Conservation (phyloP, 805 yeast species). For the Teunomyces aglyptinius region DNA sequence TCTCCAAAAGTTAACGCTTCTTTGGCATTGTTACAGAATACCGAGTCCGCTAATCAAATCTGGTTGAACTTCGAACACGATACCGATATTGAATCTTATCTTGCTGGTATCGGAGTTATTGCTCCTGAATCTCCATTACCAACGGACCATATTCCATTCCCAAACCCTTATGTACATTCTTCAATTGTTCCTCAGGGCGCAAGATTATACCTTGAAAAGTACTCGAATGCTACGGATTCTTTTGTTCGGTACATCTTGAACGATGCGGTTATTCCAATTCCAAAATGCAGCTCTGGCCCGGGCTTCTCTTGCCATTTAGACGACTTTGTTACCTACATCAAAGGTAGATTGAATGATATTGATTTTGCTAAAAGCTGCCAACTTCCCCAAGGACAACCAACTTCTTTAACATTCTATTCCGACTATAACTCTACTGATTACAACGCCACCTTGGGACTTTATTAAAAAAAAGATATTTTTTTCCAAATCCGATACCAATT, state of each 20-base stretch:
- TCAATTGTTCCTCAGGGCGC: slow-evolving; percentile 42
- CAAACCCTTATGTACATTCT: slow-evolving; percentile 44
- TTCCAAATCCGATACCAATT: no score
- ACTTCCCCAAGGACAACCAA: slow-evolving; percentile 20
- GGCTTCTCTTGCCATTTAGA: slow-evolving; percentile 42
- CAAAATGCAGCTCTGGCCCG: slow-evolving; percentile 36
- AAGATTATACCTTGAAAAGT: slow-evolving; percentile 38
- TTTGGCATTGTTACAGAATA: slow-evolving; percentile 47
- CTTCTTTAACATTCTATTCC: slow-evolving; percentile 39
- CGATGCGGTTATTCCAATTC: slow-evolving; percentile 39
- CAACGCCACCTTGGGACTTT: slow-evolving; percentile 17
- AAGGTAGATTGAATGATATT: slow-evolving; percentile 24
- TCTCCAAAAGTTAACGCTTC: slow-evolving; percentile 51
- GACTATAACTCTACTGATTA: slow-evolving; percentile 28
- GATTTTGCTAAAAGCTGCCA: slow-evolving; percentile 28
- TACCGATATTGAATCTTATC: slow-evolving; percentile 57
- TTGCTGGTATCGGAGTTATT: slow-evolving; percentile 63
- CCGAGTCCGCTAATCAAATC: slow-evolving; percentile 46
- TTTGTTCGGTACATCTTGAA: slow-evolving; percentile 40
- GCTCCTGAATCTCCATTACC: slow-evolving; percentile 44
- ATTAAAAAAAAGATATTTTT: slow-evolving; percentile 30
- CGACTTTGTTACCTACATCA: slow-evolving; percentile 31
- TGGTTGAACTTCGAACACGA: slow-evolving; percentile 78
- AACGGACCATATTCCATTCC: slow-evolving; percentile 45
- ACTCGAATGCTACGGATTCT: slow-evolving; percentile 24